Percentiles rank a stretch among this genome's conserved stretches.
These are phyloP conservation scores for Brassica juncea DNA, from an alignment of 345 rosid genomes.

Conservation along the genomic window DNA sequence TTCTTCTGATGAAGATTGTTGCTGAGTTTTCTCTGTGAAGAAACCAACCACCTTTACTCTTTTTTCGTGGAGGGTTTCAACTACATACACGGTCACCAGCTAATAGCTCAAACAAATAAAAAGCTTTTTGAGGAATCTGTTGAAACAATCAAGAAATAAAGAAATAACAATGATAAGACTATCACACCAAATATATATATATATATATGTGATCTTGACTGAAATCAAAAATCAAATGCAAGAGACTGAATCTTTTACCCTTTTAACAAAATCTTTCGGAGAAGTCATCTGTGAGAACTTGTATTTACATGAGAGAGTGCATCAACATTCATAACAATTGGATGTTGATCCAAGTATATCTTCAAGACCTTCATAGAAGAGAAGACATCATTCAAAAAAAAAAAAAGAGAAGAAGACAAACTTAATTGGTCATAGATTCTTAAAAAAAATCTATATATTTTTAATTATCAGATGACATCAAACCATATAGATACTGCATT, in stretches of 20 bases:
- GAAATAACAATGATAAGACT: not conserved
- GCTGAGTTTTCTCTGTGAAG: slow-evolving; percentile 40
- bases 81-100: slow-evolving; percentile 16
- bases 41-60: slow-evolving; percentile 59
- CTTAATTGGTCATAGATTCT: not conserved
- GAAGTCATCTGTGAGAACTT: slow-evolving; percentile 27
- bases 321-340: slow-evolving; percentile 30
- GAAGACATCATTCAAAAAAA: not conserved
- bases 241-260: not conserved
- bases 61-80: not conserved
- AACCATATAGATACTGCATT: slow-evolving; percentile 19
- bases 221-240: not conserved
- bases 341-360: slow-evolving; percentile 35
- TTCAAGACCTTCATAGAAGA: slow-evolving; percentile 27
- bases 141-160: slow-evolving; percentile 7
- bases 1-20: slow-evolving; percentile 33
- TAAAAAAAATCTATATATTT: not conserved
- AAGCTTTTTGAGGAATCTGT: not conserved
- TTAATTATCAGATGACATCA: slow-evolving; percentile 10
- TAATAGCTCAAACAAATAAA: not conserved
- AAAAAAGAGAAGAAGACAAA: not conserved
- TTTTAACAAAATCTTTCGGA: not conserved
- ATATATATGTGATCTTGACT: slow-evolving; percentile 13
- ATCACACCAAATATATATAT: not conserved
- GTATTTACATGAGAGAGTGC: slow-evolving; percentile 13